These are phyloP conservation scores for Amanita pseudoporphyria DNA, from an alignment of 768 basidiomycete genomes.

Conservation along the genomic window DNA sequence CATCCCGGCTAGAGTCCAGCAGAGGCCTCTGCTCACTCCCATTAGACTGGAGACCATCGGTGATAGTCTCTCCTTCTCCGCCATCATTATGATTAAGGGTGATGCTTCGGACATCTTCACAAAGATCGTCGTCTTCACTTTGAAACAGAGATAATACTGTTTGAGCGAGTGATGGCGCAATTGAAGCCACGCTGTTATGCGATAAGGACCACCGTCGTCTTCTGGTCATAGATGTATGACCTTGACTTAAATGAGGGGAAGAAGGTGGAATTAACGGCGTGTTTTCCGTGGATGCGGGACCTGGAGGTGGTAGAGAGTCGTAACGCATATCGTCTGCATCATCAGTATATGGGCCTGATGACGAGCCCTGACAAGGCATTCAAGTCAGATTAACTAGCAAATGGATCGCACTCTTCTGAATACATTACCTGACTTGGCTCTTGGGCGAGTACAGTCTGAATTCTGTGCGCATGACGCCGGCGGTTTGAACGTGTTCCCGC, in stretches of 20 bases:
- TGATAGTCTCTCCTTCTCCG: conserved; percentile 25
- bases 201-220: conserved; percentile 47
- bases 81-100: conserved; percentile 21
- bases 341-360: neutral
- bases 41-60: conserved; percentile 18
- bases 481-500: conserved; percentile 1
- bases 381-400: neutral
- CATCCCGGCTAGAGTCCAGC: neutral
- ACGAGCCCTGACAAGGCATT: neutral
- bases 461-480: neutral
- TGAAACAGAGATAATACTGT: conserved; percentile 64
- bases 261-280: neutral
- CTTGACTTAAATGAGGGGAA: neutral
- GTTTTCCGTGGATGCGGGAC: neutral
- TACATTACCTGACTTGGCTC: neutral
- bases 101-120: conserved; percentile 21
- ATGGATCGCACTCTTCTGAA: too few species aligned
- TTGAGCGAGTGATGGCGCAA: conserved; percentile 56
- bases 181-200: conserved; percentile 43
- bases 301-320: neutral
- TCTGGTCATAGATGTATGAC: neutral
- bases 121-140: conserved; percentile 35
- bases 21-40: neutral
- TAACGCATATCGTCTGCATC: neutral
- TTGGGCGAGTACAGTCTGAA: neutral